Percentiles rank a stretch among this genome's conserved stretches.
Evolutionary conservation across 2,329 filamentous ascomycete genomes (phyloP).

Genomic region (Cadophora gregata): DNA sequence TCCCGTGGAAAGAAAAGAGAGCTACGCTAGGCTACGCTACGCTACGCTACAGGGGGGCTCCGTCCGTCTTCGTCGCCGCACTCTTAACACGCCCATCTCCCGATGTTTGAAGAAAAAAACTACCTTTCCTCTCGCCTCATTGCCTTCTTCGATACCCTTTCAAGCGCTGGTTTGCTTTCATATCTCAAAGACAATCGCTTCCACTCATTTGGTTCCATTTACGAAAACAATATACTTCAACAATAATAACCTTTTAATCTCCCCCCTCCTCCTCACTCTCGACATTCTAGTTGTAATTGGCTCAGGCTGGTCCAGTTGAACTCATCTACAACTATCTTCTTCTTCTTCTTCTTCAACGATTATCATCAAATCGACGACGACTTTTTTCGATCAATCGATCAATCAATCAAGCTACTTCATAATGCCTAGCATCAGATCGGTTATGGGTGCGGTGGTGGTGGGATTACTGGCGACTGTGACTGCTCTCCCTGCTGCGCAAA

Average conservation of each 20-base stretch:
- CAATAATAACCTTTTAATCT: conserved; percentile 35
- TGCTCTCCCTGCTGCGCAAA: conserved; percentile 42
- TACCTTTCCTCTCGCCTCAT: conserved; percentile 27
- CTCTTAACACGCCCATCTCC: conserved; percentile 33
- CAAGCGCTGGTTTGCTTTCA: conserved; percentile 46
- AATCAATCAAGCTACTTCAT: conserved; percentile 25
- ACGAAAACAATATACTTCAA: conserved; percentile 14
- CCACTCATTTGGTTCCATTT: conserved; percentile 36
- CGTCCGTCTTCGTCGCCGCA: background rate
- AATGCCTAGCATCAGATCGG: conserved; percentile 43
- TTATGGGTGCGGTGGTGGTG: conserved; percentile 38
- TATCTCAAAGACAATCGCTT: conserved; percentile 38
- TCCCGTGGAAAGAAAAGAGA: conserved; percentile 36
- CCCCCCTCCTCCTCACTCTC: conserved; percentile 13
- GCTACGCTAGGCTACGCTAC: too few species aligned
- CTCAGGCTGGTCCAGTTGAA: conserved; percentile 44
- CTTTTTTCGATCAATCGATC: conserved; percentile 1
- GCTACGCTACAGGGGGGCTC: too few species aligned
- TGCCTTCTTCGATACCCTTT: conserved; percentile 31
- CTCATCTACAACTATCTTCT: conserved; percentile 25
- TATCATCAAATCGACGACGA: conserved; percentile 9
- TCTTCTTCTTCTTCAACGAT: background rate
- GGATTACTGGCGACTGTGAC: conserved; percentile 37
- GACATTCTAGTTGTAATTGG: conserved; percentile 33
- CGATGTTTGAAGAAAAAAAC: conserved; percentile 26